Evolutionary conservation across 805 yeast genomes (phyloP), one percentile per base, ranked within the genome.

Genomic region (Yarrowia bubula): DNA sequence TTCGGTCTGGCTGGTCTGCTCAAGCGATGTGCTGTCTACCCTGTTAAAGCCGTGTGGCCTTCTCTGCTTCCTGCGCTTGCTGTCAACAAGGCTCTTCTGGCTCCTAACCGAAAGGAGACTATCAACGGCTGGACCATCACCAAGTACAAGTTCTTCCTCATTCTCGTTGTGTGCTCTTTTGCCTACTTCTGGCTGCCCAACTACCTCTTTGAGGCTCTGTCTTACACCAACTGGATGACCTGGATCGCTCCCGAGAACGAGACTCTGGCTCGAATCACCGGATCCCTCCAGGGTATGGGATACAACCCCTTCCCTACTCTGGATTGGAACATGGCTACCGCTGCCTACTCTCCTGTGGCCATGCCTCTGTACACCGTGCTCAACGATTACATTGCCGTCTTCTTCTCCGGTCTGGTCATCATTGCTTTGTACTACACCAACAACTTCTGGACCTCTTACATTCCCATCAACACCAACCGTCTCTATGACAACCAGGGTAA

Each of bases 101-200:
- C 70, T 22, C 73, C 74, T 4, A 81, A 79, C 68, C 68, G 70
- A n/a, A 78, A 79, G 70, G 80, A 80, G 68, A 70, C 71, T 6
- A 81, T 84, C 35, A 78, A 83, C 70, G 89, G 89, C 2, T 86
- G 90, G 90, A 80, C 72, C 39, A 77, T 86, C 46, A 76, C 84
- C 5, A 78, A 86, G 64, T 80, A 79, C 69, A 75, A 73, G 64
- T 81, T 84, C 68, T 86, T 86, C 74, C 67, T 78, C 35, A 62
- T 76, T 39, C 78, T 78, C 1, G 77, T 83, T 62, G 58, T 69
- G 14, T 72, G 75, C n/a, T 72, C 80, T 28, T 85, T 86, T 69
- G 67, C 80, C 3, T 87, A 86, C 82, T 84, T 84, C 70, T 86
- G 88, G 85, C 75, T 88, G 68, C 90, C 91, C 3, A 88, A 86